phyloP scores from a whole-genome alignment of 305 asterid species.

The Fraxinus velutina region DNA sequence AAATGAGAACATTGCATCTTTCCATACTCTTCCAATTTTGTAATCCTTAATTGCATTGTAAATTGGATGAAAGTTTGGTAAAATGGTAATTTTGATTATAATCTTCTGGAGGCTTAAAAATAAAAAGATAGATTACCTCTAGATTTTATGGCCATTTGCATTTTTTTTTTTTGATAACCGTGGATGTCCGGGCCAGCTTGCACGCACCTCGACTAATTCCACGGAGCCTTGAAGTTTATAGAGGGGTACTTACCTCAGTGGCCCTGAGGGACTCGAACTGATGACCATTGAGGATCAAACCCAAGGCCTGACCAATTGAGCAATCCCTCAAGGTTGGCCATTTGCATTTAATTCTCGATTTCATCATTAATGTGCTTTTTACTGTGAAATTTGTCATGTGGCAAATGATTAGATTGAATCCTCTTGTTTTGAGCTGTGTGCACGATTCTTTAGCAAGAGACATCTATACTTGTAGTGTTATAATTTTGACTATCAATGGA shows the following conservation, averaged over 20 bases:
- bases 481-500: background rate
- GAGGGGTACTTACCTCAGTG: no score
- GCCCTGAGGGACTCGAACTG: no score
- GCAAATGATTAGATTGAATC: background rate
- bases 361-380: slow-evolving; percentile 1
- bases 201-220: no score
- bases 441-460: background rate
- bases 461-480: background rate
- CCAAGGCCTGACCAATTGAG: no score
- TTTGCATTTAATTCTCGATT: background rate
- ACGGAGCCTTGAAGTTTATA: no score
- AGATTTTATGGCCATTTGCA: background rate
- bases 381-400: background rate
- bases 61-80: slow-evolving; percentile 1
- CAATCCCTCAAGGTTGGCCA: no score
- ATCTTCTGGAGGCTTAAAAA: background rate
- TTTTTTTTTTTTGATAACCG: no score
- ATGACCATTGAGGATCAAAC: no score
- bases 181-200: no score
- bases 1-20: background rate
- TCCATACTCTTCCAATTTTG: background rate
- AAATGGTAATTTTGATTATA: background rate
- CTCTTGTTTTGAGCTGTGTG: background rate
- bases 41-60: background rate
- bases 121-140: background rate